phyloP scores from a whole-genome alignment of 768 basidiomycete species.

The Russula sp. region DNA sequence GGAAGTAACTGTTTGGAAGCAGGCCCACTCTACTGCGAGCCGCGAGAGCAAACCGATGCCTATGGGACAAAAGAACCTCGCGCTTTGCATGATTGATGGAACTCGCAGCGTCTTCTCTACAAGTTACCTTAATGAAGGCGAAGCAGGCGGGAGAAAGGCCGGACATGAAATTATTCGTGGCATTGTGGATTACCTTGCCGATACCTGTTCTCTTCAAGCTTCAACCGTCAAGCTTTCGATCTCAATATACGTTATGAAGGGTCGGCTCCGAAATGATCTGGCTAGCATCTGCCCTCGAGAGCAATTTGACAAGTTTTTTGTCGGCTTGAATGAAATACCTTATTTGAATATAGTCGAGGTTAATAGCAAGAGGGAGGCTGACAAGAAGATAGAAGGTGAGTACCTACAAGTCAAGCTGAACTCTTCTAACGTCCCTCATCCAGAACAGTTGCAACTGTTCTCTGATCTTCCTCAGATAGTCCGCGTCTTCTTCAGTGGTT shows the following conservation, averaged over 20 bases:
- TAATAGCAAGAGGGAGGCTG: constrained; percentile 19
- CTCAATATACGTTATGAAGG: constrained; percentile 19
- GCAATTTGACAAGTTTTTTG: constrained; percentile 24
- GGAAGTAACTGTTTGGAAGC: constrained; percentile 29
- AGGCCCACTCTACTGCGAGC: constrained; percentile 19
- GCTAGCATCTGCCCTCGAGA: constrained; percentile 12
- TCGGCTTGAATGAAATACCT: constrained; percentile 21
- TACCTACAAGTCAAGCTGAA: not conserved
- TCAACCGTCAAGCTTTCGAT: constrained; percentile 9
- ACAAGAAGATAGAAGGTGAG: constrained; percentile 26
- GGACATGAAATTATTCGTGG: constrained; percentile 22
- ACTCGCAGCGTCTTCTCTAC: constrained; percentile 24
- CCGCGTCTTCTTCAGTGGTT: constrained; percentile 25
- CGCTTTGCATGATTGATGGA: constrained; percentile 27
- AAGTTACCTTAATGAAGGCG: constrained; percentile 14
- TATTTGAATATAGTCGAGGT: constrained; percentile 25
- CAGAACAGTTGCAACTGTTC: constrained; percentile 25
- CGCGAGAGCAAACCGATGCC: not conserved
- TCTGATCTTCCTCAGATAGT: constrained; percentile 20
- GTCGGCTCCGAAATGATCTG: constrained; percentile 21
- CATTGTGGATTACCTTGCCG: constrained; percentile 9
- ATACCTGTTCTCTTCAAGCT: constrained; percentile 14
- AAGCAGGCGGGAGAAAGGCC: constrained; percentile 21
- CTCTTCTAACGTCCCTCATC: constrained; percentile 2
- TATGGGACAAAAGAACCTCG: constrained; percentile 5